These are phyloP conservation scores for Xylaria sp. DNA, from an alignment of 495 filamentous ascomycete genomes.

Conservation along the genomic window DNA sequence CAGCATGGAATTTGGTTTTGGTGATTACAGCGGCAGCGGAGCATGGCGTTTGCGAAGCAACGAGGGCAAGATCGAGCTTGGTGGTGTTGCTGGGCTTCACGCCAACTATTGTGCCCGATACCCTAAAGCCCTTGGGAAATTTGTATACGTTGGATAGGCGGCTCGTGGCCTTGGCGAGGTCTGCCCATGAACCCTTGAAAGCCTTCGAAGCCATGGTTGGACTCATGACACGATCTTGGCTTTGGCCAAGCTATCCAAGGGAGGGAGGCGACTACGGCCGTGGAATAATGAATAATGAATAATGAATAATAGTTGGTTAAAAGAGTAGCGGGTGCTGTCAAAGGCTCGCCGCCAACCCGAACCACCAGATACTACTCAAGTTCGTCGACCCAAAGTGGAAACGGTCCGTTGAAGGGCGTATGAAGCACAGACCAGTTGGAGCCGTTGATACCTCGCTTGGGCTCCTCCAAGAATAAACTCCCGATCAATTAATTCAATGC, in stretches of 20 bases:
- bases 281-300: no score
- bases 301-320: neutral
- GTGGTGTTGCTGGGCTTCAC: conserved; percentile 91
- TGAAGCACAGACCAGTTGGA: conserved; percentile 25
- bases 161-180: conserved; percentile 27
- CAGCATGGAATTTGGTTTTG: conserved; percentile 97
- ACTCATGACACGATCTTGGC: neutral
- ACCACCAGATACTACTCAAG: conserved; percentile 1
- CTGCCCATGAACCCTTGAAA: conserved; percentile 25
- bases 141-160: conserved; percentile 59
- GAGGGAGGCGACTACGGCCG: neutral
- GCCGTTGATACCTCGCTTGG: conserved; percentile 3
- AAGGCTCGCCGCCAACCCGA: conserved; percentile 11
- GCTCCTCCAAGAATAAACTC: neutral
- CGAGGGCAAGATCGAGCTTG: conserved; percentile 86
- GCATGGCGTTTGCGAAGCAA: conserved; percentile 87
- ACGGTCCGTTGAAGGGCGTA: conserved; percentile 13
- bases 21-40: conserved; percentile 96
- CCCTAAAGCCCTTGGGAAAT: conserved; percentile 89
- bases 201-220: conserved; percentile 23
- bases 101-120: conserved; percentile 87
- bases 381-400: conserved; percentile 12
- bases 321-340: neutral
- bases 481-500: neutral
- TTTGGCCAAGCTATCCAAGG: conserved; percentile 8